A percentile compares a stretch with the other conserved stretches of the same genome.
These are phyloP conservation scores for Coniochaeta pulveracea DNA, from an alignment of 2,329 filamentous ascomycete genomes.

Conservation along the genomic window DNA sequence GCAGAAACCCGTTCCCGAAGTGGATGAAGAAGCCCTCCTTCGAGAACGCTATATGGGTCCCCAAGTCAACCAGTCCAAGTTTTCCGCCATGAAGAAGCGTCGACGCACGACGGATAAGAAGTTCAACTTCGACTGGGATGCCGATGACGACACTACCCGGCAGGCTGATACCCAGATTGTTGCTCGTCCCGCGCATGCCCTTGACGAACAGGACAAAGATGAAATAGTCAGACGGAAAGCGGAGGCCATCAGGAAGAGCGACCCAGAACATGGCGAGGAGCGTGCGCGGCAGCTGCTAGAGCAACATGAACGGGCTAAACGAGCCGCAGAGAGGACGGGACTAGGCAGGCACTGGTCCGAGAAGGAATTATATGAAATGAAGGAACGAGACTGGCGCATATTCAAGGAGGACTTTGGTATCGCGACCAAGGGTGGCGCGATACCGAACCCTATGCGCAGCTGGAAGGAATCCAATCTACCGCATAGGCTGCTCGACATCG, in stretches of 20 bases:
- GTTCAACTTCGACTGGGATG: conserved; percentile 98
- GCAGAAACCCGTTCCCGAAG: conserved; percentile 28
- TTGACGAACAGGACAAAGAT: conserved; percentile 43
- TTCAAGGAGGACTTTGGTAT: conserved; percentile 99
- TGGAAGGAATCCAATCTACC: conserved; percentile 84
- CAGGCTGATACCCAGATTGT: conserved; percentile 77
- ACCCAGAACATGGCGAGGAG: conserved; percentile 62
- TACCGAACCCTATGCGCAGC: conserved; percentile 92
- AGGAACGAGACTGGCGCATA: conserved; percentile 95
- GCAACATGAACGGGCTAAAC: conserved; percentile 67
- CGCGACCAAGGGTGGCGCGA: conserved; percentile 78
- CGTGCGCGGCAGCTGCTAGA: conserved; percentile 74
- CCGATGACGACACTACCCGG: conserved; percentile 80
- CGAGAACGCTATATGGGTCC: conserved; percentile 84
- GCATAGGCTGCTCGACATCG: conserved; percentile 64
- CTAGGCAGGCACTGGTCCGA: conserved; percentile 94
- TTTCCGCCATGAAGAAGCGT: conserved; percentile 92
- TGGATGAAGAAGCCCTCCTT: conserved; percentile 61
- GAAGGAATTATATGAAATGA: conserved; percentile 87
- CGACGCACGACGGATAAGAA: conserved; percentile 89
- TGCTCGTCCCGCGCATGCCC: conserved; percentile 49
- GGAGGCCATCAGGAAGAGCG: conserved; percentile 60
- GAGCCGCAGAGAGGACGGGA: conserved; percentile 61
- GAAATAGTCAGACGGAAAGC: conserved; percentile 46
- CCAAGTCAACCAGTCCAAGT: conserved; percentile 70